phyloP scores from a whole-genome alignment of 192 early-diverging fungal species.

The Helicostylum pulchrum region DNA sequence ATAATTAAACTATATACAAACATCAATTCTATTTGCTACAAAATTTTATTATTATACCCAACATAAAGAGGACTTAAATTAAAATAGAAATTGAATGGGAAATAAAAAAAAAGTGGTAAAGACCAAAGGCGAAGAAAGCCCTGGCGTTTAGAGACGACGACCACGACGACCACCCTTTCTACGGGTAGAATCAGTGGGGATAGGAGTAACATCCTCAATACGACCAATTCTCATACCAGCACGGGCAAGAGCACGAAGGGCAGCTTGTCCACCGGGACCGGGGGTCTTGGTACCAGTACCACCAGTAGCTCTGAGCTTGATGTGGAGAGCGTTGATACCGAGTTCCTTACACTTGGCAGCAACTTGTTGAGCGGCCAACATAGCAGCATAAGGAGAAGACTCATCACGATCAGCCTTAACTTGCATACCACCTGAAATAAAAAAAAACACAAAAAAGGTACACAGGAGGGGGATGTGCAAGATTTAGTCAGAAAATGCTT shows the following conservation, averaged over 20 bases:
- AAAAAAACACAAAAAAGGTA: constrained; percentile 22
- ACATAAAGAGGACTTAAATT: neutral
- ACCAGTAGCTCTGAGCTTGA: constrained; percentile 99
- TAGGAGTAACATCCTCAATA: constrained; percentile 98
- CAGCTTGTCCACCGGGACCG: constrained; percentile 94
- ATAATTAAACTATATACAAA: too few species aligned
- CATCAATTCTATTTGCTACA: neutral
- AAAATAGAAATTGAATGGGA: neutral
- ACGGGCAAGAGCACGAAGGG: constrained; percentile 98
- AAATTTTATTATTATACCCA: neutral
- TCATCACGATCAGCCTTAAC: constrained; percentile 99
- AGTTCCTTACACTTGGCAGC: constrained; percentile 98
- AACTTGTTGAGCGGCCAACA: constrained; percentile 99
- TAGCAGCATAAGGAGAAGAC: constrained; percentile 99
- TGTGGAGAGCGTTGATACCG: constrained; percentile 98
- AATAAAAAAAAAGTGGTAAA: neutral
- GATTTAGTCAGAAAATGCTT: neutral
- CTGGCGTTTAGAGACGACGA: constrained; percentile 82
- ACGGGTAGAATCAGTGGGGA: constrained; percentile 97
- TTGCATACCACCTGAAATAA: constrained; percentile 95
- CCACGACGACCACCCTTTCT: constrained; percentile 99
- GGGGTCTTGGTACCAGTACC: constrained; percentile 98
- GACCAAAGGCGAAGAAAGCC: neutral
- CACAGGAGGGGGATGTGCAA: constrained; percentile 34
- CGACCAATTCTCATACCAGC: constrained; percentile 98